Percentiles rank a stretch among this genome's conserved stretches.
phyloP scores from a whole-genome alignment of 495 filamentous ascomycete species.

The Lineolata rhizophorae region DNA sequence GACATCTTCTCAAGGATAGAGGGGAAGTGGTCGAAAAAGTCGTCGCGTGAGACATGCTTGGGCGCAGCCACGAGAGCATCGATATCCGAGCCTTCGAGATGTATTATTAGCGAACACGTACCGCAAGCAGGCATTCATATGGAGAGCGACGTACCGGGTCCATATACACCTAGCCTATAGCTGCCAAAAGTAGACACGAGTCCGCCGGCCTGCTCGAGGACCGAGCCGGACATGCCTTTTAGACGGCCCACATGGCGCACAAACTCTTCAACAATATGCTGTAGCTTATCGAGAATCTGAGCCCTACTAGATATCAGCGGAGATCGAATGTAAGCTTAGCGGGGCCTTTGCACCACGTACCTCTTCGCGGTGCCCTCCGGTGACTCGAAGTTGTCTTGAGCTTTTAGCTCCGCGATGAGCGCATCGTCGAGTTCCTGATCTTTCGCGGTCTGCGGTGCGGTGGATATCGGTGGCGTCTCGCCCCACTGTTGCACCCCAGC shows the following conservation, averaged over 20 bases:
- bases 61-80: conserved; percentile 86
- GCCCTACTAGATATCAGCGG: conserved; percentile 5
- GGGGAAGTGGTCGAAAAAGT: conserved; percentile 83
- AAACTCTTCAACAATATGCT: conserved; percentile 63
- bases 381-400: conserved; percentile 78
- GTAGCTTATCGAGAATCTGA: conserved; percentile 41
- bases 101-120: background rate
- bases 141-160: conserved; percentile 34
- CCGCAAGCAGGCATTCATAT: background rate
- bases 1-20: conserved; percentile 50
- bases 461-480: conserved; percentile 68
- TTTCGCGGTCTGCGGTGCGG: conserved; percentile 42
- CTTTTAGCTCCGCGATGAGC: conserved; percentile 60
- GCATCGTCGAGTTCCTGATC: conserved; percentile 56
- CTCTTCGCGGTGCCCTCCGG: conserved; percentile 58
- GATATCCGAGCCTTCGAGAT: conserved; percentile 72
- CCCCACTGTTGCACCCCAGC: conserved; percentile 57
- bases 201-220: conserved; percentile 62
- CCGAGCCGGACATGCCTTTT: conserved; percentile 50
- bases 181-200: conserved; percentile 91
- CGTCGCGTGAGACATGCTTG: conserved; percentile 61
- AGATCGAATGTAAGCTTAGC: conserved; percentile 1
- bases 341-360: conserved; percentile 20
- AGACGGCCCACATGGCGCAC: conserved; percentile 55
- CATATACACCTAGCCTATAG: conserved; percentile 81